Percentiles rank a stretch among this genome's conserved stretches.
Evolutionary conservation across 2,329 filamentous ascomycete genomes (phyloP).

Genomic region (Bipolaris bicolor): DNA sequence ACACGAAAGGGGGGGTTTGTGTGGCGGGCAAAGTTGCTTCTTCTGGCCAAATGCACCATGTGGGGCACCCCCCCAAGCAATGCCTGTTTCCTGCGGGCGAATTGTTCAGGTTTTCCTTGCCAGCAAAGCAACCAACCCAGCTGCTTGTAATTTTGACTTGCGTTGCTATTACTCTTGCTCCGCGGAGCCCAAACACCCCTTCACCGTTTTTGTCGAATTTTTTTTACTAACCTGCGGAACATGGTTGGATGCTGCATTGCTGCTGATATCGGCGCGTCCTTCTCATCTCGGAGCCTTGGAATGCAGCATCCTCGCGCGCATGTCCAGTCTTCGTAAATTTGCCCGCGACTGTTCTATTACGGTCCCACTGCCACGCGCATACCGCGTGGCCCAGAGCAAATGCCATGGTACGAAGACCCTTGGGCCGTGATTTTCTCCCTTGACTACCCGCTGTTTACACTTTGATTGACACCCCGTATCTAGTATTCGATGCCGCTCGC

Average conservation of each 20-base stretch:
- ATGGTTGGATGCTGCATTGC: slow-evolving; percentile 19
- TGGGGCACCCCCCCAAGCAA: slow-evolving; percentile 24
- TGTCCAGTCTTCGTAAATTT: slow-evolving; percentile 24
- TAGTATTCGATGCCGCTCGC: slow-evolving; percentile 48
- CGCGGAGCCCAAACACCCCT: not conserved
- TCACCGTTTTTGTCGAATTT: slow-evolving; percentile 1
- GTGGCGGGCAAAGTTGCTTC: slow-evolving; percentile 21
- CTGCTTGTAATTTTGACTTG: not conserved
- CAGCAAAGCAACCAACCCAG: no score
- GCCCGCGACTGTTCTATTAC: slow-evolving; percentile 12
- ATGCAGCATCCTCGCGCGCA: slow-evolving; percentile 4
- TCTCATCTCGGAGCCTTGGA: slow-evolving; percentile 9
- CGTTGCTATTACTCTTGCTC: not conserved
- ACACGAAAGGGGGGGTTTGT: not conserved
- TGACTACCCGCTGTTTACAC: no score
- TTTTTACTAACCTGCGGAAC: slow-evolving; percentile 29
- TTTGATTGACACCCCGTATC: slow-evolving; percentile 12
- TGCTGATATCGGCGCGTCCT: slow-evolving; percentile 23
- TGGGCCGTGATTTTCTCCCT: no score
- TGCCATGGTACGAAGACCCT: slow-evolving; percentile 42
- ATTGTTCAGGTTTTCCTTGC: slow-evolving; percentile 15
- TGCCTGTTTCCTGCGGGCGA: slow-evolving; percentile 6
- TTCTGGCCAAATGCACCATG: slow-evolving; percentile 15
- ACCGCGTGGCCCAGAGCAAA: slow-evolving; percentile 18
- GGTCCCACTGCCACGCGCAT: slow-evolving; percentile 1